These are phyloP conservation scores for Microbotryum saponariae DNA, from an alignment of 1,284 basidiomycete genomes.

Conservation along the genomic window DNA sequence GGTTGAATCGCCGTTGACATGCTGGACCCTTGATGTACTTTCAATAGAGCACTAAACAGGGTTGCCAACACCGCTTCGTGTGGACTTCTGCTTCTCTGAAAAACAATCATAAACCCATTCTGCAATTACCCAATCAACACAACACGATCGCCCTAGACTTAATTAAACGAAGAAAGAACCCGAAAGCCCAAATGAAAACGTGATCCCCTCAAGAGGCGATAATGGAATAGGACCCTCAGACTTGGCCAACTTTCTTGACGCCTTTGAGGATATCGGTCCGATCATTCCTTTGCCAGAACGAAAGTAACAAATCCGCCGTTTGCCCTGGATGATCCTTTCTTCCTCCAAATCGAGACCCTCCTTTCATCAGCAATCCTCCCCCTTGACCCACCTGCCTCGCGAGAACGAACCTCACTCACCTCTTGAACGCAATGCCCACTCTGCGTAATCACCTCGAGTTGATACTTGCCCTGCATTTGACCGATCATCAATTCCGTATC, in stretches of 20 bases:
- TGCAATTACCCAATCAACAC: neutral
- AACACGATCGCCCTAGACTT: neutral
- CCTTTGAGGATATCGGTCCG: constrained; percentile 47
- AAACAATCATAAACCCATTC: no score
- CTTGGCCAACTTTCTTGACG: constrained; percentile 74
- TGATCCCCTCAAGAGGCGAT: neutral
- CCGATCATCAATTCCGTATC: constrained; percentile 94
- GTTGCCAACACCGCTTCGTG: no score
- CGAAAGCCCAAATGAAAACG: neutral
- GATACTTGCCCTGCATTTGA: constrained; percentile 92
- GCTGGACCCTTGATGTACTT: no score
- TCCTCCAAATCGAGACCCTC: no score
- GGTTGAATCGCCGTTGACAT: no score
- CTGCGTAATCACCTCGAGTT: constrained; percentile 74
- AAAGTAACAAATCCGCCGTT: constrained; percentile 69
- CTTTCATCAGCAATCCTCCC: neutral
- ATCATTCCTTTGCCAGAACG: constrained; percentile 83
- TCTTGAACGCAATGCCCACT: constrained; percentile 94
- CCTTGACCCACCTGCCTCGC: neutral
- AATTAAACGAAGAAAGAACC: neutral
- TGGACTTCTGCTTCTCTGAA: no score
- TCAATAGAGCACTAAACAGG: no score
- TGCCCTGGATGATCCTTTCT: constrained; percentile 70
- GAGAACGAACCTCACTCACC: constrained; percentile 46
- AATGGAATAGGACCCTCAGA: constrained; percentile 33